Conservation (phyloP, 1,139 yeast species). For the Suhomyces kunorum region DNA sequence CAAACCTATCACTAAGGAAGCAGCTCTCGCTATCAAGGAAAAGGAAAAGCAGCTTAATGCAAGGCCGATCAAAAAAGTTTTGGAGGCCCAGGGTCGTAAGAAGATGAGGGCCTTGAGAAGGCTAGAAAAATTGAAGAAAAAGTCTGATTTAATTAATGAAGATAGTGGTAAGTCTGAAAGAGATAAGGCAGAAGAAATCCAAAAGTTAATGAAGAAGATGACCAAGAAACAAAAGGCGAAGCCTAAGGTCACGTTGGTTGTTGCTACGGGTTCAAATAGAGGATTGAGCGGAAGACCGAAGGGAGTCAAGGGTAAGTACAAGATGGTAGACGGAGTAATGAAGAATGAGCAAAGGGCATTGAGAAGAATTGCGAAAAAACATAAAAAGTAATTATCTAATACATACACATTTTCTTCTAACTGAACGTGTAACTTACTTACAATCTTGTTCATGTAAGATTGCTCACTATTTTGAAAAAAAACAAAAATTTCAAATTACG, state of each 20-base stretch:
- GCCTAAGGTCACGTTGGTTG: constrained; percentile 86
- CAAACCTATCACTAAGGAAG: constrained; percentile 95
- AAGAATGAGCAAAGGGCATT: constrained; percentile 96
- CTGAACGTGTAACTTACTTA: too few relatives aligned
- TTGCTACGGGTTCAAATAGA: constrained; percentile 82
- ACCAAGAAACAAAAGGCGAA: constrained; percentile 73
- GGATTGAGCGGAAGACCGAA: constrained; percentile 94
- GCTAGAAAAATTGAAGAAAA: constrained; percentile 88
- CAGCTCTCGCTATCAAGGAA: constrained; percentile 87
- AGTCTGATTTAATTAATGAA: constrained; percentile 88
- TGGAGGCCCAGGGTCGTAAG: constrained; percentile 97
- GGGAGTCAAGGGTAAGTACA: constrained; percentile 95
- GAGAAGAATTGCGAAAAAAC: constrained; percentile 84
- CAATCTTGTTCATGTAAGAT: too few relatives aligned
- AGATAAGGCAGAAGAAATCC: constrained; percentile 92
- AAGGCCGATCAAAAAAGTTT: constrained; percentile 95
- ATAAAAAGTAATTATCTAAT: constrained; percentile 48
- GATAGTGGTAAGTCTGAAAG: constrained; percentile 84
- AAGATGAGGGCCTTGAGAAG: constrained; percentile 89
- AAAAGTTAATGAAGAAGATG: constrained; percentile 78
- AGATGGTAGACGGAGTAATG: constrained; percentile 98
- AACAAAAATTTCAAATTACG: too few relatives aligned
- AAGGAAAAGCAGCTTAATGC: constrained; percentile 90
- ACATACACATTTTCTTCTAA: too few relatives aligned
- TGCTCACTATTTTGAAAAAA: too few relatives aligned